Base-by-base conservation (phyloP, 805 yeast genomes). In the Kodamaea hsintzibuensis region DNA sequence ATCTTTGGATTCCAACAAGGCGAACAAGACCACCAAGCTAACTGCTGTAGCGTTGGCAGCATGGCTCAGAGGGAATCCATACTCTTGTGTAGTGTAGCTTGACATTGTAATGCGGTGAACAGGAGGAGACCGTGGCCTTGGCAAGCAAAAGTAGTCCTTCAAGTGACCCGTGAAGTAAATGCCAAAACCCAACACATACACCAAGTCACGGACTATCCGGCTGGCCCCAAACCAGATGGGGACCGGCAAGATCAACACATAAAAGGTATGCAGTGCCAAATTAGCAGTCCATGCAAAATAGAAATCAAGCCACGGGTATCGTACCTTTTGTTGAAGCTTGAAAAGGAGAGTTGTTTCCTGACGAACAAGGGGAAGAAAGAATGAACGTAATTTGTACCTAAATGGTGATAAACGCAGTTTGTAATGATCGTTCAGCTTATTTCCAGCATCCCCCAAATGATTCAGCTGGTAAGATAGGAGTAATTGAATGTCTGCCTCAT, bases 1-100 rank as follows among this genome's bases (percentile, higher is more conserved):
- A 9, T 52, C 44, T n/a, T 52, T n/a, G 55, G 43, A 1, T 45
- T 47, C 27, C 43, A 52, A 17, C 9, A 61, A 17, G 33, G 56
- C 49, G 52, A 60, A 54, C 8, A 60, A 51, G 39, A 73, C 64
- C 43, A 86, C 71, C 25, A 90, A 62, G 0, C 89, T 82, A 2
- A 89, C 96, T 0, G 90, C 87, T 0, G 96, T 84, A 4, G 98
- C 97, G 69, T 93, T 95, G 35, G 98, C 96, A n/a, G 93, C 81
- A 68, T 93, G 99, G 2, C 96, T 86, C 42, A 91, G 84, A 0
- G 98, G 99, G 62, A 92, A 91, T 2, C 99, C 99, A 68, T 93
- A 93, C 68, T 93, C 99, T 62, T 87, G 83, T 2, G 96, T 82
- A 0, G 98, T 95, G 60, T 90, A 89, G n/a, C 88, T 86, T 55